These are phyloP conservation scores for Colletotrichum australisinense DNA, from an alignment of 2,329 filamentous ascomycete species.

Conservation along the genomic window DNA sequence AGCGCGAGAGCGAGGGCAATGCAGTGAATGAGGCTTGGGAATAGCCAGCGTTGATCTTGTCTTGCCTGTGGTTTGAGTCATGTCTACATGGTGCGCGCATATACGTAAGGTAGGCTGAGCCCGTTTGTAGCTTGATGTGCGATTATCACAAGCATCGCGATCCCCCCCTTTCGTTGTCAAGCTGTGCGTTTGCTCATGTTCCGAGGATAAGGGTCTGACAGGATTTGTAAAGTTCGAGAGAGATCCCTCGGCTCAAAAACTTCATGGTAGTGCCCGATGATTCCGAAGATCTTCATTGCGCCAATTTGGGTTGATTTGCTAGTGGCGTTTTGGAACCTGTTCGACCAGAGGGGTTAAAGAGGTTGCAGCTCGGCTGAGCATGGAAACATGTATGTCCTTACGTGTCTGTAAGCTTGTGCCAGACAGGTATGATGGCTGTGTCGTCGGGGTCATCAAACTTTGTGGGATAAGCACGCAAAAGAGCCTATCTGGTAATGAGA, in stretches of 20 bases:
- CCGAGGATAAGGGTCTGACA: not conserved
- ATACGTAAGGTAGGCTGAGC: conserved; percentile 6
- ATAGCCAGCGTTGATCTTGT: conserved; percentile 1
- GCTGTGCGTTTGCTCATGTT: no score
- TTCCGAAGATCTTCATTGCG: conserved; percentile 18
- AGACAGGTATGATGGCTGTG: not conserved
- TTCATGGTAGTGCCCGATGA: not conserved
- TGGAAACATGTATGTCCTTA: no score
- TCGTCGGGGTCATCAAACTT: not conserved
- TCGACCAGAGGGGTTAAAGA: not conserved
- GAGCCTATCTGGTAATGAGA: not conserved
- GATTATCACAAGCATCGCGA: not conserved
- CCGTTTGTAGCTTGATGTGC: not conserved
- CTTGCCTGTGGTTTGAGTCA: conserved; percentile 19
- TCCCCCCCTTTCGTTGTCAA: not conserved
- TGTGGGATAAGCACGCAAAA: not conserved
- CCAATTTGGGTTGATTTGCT: not conserved
- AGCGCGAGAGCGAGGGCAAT: not conserved
- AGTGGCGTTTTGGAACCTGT: not conserved
- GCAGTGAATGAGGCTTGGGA: conserved; percentile 8
- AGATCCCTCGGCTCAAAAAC: not conserved
- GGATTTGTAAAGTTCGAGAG: not conserved
- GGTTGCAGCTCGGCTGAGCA: conserved; percentile 11
- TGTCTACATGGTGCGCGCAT: conserved; percentile 5
- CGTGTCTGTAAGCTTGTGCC: not conserved